A percentile compares a stretch with the other conserved stretches of the same genome.
Evolutionary conservation across 2,329 filamentous ascomycete species (phyloP).

Genomic region (Hymenoscyphus infarciens): DNA sequence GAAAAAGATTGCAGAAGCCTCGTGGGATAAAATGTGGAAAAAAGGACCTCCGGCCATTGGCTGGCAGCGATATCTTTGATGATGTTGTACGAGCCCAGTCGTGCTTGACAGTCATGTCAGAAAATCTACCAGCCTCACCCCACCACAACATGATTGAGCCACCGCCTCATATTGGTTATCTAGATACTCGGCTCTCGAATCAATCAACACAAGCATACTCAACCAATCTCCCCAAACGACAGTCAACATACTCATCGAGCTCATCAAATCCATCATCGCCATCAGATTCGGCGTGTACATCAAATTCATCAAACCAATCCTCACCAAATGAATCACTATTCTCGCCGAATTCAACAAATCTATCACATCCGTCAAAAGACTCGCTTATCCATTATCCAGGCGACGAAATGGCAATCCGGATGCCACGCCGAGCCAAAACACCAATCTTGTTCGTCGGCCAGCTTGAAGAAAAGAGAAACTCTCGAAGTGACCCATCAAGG

Average conservation of each 20-base stretch:
- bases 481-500: conserved; percentile 20
- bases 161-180: conserved; percentile 8
- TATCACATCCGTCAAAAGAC: neutral
- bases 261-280: neutral
- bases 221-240: neutral
- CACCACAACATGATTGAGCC: neutral
- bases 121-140: conserved; percentile 6
- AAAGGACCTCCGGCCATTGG: conserved; percentile 9
- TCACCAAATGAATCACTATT: neutral
- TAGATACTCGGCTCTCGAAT: neutral
- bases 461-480: conserved; percentile 22
- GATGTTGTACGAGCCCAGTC: conserved; percentile 17
- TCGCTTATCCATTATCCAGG: neutral
- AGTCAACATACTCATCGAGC: neutral
- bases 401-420: conserved; percentile 8
- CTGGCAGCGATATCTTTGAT: conserved; percentile 13
- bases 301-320: neutral
- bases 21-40: neutral
- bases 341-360: neutral
- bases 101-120: conserved; percentile 11
- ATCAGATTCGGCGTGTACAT: neutral
- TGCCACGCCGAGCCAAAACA: conserved; percentile 27
- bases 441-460: conserved; percentile 32
- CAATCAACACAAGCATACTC: neutral
- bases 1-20: neutral